Evolutionary conservation across 2,329 filamentous ascomycete species (phyloP), one percentile per base, ranked within the genome.

Genomic region (Epichloe brachyelytri): DNA sequence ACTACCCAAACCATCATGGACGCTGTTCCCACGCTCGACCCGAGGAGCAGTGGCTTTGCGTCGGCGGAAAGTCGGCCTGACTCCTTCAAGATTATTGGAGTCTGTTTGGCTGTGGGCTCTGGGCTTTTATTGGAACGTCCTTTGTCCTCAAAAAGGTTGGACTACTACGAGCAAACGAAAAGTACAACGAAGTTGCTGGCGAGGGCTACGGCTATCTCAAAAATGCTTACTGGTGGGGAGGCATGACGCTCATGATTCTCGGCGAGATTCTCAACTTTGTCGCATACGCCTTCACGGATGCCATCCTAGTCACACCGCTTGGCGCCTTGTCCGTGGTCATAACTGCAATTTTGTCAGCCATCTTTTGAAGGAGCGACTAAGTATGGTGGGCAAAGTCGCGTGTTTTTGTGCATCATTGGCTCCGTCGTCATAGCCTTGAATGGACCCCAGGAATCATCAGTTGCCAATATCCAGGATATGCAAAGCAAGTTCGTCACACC

Each of bases 131-230:
- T 63, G 93, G 93, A 50, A 78, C 85, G 14, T 97, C 91, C 0
- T 98, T 97, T 66, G 90, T 97, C 30, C 71, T 98, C 62, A 97
- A 97, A 71, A 98, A 98, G 71, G 77, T 87, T 53, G 93, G 93
- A 4, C 71, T 98, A 59, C 75, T 98, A 55, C 89, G 82, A 65
- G 91, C 93, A 48, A 98, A 97, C 68, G 82, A 87, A 60, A 97
- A 97, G 67, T 97, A 97, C 73, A 86, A 95, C 55, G 89, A 97
- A 69, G 88, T 87, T 57, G 90, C 93, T 0, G 93, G 93, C 54
- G 91, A 97, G 68, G 93, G 93, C 51, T 97, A 97, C 66, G 90
- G 91, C 55, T 98, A 97, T 66, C 80, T 98, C 60, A 95, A 95
- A 72, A 97, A 97, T 62, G 75, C 75, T 19, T 95, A 79, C 73